These are phyloP conservation scores for Ustilago curta DNA, from an alignment of 1,284 basidiomycete species.

Conservation along the genomic window DNA sequence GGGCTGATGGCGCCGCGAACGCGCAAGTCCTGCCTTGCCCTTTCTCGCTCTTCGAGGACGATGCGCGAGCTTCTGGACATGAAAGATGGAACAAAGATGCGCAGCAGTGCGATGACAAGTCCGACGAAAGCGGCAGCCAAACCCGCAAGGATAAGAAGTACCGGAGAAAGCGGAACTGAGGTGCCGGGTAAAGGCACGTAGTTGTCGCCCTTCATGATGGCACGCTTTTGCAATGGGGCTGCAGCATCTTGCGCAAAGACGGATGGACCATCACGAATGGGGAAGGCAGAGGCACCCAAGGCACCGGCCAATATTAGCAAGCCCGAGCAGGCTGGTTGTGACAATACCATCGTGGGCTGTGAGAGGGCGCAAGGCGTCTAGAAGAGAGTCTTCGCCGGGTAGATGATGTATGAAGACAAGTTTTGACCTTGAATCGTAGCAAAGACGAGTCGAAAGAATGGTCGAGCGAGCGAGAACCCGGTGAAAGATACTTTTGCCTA, in stretches of 20 bases:
- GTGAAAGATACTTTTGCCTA: neutral
- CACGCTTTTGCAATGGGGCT: slow-evolving; percentile 35
- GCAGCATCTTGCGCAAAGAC: slow-evolving; percentile 28
- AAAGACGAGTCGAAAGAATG: neutral
- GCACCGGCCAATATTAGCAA: slow-evolving; percentile 21
- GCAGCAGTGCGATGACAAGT: slow-evolving; percentile 28
- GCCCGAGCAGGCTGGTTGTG: slow-evolving; percentile 12
- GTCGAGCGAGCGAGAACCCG: slow-evolving; percentile 6
- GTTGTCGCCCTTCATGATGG: slow-evolving; percentile 54
- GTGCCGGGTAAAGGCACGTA: slow-evolving; percentile 45
- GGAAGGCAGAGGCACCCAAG: slow-evolving; percentile 22
- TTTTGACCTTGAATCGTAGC: slow-evolving; percentile 2
- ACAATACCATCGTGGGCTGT: slow-evolving; percentile 4
- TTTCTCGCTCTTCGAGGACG: slow-evolving; percentile 43
- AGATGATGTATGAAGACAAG: neutral
- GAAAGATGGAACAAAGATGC: slow-evolving; percentile 29
- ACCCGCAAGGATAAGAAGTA: slow-evolving; percentile 39
- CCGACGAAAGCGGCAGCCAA: slow-evolving; percentile 28
- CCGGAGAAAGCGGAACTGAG: slow-evolving; percentile 38
- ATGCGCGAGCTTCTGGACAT: slow-evolving; percentile 44
- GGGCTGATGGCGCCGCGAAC: slow-evolving; percentile 41
- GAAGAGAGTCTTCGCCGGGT: neutral
- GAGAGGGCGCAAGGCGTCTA: neutral
- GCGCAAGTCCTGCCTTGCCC: slow-evolving; percentile 41
- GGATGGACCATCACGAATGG: slow-evolving; percentile 25